phyloP scores from a whole-genome alignment of 768 basidiomycete genomes.

The Boletus rubroflammeus region DNA sequence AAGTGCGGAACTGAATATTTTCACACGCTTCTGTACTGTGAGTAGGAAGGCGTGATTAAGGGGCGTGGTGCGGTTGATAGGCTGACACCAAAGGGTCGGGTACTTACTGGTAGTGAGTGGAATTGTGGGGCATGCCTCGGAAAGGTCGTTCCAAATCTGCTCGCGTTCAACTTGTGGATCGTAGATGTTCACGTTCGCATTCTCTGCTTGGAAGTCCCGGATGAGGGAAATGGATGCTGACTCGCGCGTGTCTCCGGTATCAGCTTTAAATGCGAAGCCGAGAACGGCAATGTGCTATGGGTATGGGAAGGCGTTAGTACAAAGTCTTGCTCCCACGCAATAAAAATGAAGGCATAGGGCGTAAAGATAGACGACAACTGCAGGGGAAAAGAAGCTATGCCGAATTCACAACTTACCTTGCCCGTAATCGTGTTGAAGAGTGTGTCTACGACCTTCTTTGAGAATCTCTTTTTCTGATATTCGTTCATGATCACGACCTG shows the following conservation, averaged over 20 bases:
- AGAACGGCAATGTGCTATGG: slow-evolving; percentile 86
- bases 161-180: slow-evolving; percentile 83
- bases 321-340: slow-evolving; percentile 4
- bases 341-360: background rate
- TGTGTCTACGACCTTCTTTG: slow-evolving; percentile 92
- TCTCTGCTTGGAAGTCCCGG: slow-evolving; percentile 89
- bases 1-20: slow-evolving; percentile 68
- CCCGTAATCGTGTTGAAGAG: slow-evolving; percentile 98
- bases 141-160: slow-evolving; percentile 85
- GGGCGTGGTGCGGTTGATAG: background rate
- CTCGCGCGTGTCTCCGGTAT: slow-evolving; percentile 98
- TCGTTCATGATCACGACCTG: slow-evolving; percentile 99
- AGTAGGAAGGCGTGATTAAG: background rate
- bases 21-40: slow-evolving; percentile 85
- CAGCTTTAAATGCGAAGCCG: slow-evolving; percentile 99
- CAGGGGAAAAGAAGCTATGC: background rate
- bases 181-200: slow-evolving; percentile 82
- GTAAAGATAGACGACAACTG: background rate
- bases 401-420: slow-evolving; percentile 53
- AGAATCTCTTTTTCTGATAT: slow-evolving; percentile 95
- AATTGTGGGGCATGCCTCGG: slow-evolving; percentile 61
- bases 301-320: slow-evolving; percentile 10
- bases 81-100: background rate
- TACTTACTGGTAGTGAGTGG: slow-evolving; percentile 67
- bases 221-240: slow-evolving; percentile 93